Base-by-base conservation (phyloP, 331 rosid species). In the Pyracantha coccinea region DNA sequence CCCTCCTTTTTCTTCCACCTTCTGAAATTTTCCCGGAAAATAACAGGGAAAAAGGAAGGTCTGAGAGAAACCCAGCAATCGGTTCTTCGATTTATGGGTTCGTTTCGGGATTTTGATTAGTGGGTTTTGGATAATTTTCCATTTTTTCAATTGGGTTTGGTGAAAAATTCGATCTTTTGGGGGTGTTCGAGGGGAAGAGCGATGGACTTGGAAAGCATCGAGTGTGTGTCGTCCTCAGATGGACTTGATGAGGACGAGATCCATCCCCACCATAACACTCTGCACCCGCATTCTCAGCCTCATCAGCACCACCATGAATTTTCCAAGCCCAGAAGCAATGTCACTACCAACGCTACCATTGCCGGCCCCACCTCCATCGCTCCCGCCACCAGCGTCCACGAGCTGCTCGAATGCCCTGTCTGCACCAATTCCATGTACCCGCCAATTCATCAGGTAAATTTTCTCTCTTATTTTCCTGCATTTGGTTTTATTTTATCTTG, bases 371-470 rank as follows among this genome's bases (percentile, higher is more conserved):
- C 83, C n/a, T 85, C 86, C 63, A 89, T 89, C 77, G 76, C 97
- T 54, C 99, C 99, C 3, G 96, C 97, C 70, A 92, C 99, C 77
- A 95, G 99, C 83, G 99, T 95, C 72, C 99, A 95, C 31, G 99
- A 95, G 82, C 83, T 95, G 90, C 90, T 95, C 3, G 97, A 95
- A 82, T 95, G 99, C 83, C 97, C 99, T 11, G 99, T 95, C 12
- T 95, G 99, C 60, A 95, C 99, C 66, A 92, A 95, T 85, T 95
- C 99, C 71, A 95, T 95, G 99, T 95, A 92, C 80, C 99, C 99
- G 21, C 99, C 99, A 55, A 95, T 95, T 32, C 99, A 95, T 73
- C 99, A 95, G 99, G 99, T 90, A 21, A 21, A 33, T 50, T 13
- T 68, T 7, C 35, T 78, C 31, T 66, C 8, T 62, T 16, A 16